Conservation (phyloP, 352 stramenopile species). For the Pythium oligandrum region DNA sequence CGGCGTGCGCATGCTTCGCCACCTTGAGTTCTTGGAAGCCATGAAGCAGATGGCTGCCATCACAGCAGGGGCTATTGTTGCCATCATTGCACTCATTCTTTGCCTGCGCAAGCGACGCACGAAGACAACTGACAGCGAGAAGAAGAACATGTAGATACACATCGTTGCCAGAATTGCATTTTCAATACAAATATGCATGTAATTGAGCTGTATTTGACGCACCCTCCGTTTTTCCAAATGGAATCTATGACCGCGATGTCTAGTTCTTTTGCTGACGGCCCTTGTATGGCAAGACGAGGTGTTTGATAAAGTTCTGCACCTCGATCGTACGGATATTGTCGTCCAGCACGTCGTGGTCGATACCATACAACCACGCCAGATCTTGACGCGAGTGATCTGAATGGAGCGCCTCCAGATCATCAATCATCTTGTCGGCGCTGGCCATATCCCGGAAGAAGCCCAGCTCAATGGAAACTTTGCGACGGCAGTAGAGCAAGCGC, state of each 20-base stretch:
- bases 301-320: slow-evolving; percentile 68
- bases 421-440: slow-evolving; percentile 41
- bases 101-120: slow-evolving; percentile 33
- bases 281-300: slow-evolving; percentile 63
- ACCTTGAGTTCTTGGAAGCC: slow-evolving; percentile 65
- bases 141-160: slow-evolving; percentile 18
- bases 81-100: slow-evolving; percentile 40
- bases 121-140: slow-evolving; percentile 7
- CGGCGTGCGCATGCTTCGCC: slow-evolving; percentile 70
- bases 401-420: slow-evolving; percentile 51
- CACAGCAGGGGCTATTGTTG: slow-evolving; percentile 30
- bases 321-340: slow-evolving; percentile 59
- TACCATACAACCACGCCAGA: slow-evolving; percentile 56
- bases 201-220: too few relatives aligned
- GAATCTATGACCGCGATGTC: too few relatives aligned
- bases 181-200: too few relatives aligned
- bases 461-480: slow-evolving; percentile 51
- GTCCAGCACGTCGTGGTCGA: slow-evolving; percentile 67
- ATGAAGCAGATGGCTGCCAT: slow-evolving; percentile 58
- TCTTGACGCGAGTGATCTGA: slow-evolving; percentile 45
- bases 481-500: slow-evolving; percentile 59
- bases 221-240: too few relatives aligned
- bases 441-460: slow-evolving; percentile 58
- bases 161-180: not conserved
- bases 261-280: too few relatives aligned